These are phyloP conservation scores for Trichoderma sp. DNA, from an alignment of 2,329 filamentous ascomycete species.

Conservation along the genomic window DNA sequence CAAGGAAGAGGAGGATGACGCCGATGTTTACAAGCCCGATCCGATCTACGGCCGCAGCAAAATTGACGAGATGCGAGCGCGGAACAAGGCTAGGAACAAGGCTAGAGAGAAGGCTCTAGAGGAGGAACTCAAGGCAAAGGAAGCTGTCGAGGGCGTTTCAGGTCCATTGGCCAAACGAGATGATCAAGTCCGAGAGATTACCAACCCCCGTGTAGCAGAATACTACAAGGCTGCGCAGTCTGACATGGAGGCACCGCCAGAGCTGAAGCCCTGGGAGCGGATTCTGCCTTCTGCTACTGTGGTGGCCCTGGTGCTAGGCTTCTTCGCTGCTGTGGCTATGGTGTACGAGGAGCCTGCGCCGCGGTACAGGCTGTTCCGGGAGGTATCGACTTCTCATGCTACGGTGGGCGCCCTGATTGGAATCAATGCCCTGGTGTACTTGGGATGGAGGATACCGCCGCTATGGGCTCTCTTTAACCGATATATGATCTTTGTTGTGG, in stretches of 20 bases:
- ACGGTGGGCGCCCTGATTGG: constrained; percentile 61
- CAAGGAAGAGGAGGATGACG: constrained; percentile 26
- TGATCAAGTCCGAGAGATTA: constrained; percentile 37
- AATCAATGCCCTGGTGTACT: constrained; percentile 55
- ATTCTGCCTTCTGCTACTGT: constrained; percentile 53
- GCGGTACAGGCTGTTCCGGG: constrained; percentile 54
- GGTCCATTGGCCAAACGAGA: constrained; percentile 44
- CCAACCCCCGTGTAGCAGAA: constrained; percentile 38
- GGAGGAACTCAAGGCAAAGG: constrained; percentile 39
- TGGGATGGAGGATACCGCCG: constrained; percentile 61
- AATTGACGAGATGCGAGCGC: constrained; percentile 55
- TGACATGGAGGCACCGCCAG: constrained; percentile 49
- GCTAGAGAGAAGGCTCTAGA: constrained; percentile 45
- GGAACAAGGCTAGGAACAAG: constrained; percentile 49
- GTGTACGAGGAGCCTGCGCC: constrained; percentile 54
- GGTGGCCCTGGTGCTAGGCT: constrained; percentile 43
- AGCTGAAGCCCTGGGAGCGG: constrained; percentile 49
- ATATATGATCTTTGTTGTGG: constrained; percentile 63
- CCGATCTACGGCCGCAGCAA: constrained; percentile 57
- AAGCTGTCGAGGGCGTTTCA: constrained; percentile 39
- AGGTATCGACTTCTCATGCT: constrained; percentile 58
- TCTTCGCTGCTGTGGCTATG: constrained; percentile 42
- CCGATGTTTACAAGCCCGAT: constrained; percentile 35
- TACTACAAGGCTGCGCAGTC: constrained; percentile 48
- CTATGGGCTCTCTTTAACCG: constrained; percentile 65